Evolutionary conservation across 345 rosid genomes (phyloP).

Genomic region (Populus alba): DNA sequence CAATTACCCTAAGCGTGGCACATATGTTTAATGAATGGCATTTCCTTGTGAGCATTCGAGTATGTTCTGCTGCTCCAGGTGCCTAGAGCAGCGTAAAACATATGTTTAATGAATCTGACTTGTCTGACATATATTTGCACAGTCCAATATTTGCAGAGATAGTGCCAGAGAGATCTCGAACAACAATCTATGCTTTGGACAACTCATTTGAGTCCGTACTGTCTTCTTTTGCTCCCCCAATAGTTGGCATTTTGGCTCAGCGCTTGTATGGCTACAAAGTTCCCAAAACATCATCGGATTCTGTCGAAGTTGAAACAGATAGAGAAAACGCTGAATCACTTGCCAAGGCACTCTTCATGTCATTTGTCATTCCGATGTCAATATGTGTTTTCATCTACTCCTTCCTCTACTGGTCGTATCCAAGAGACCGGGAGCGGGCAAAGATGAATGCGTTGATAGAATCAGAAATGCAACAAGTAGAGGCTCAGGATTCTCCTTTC

Average conservation of each 20-base stretch:
- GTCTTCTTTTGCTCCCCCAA: conserved; percentile 24
- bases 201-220: conserved; percentile 18
- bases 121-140: background rate
- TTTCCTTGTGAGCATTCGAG: too few species aligned
- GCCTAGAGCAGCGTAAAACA: too few species aligned
- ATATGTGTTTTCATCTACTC: conserved; percentile 23
- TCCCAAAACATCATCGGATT: conserved; percentile 10
- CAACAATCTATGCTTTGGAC: conserved; percentile 30
- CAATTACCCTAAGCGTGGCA: too few species aligned
- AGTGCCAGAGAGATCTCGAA: conserved; percentile 24
- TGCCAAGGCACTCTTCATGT: conserved; percentile 19
- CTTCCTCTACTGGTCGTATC: conserved; percentile 16
- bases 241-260: conserved; percentile 27
- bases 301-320: conserved; percentile 9
- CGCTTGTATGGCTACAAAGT: conserved; percentile 20
- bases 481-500: background rate
- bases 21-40: too few species aligned
- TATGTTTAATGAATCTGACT: background rate
- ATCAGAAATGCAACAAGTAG: conserved; percentile 19
- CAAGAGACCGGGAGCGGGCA: conserved; percentile 22
- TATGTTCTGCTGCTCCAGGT: too few species aligned
- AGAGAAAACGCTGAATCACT: conserved; percentile 29
- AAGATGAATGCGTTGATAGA: conserved; percentile 17
- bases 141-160: conserved; percentile 30
- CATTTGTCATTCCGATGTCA: conserved; percentile 19